Percentiles rank a stretch among this genome's conserved stretches.
phyloP scores from a whole-genome alignment of 805 yeast species.

The Yarrowia deformans region DNA sequence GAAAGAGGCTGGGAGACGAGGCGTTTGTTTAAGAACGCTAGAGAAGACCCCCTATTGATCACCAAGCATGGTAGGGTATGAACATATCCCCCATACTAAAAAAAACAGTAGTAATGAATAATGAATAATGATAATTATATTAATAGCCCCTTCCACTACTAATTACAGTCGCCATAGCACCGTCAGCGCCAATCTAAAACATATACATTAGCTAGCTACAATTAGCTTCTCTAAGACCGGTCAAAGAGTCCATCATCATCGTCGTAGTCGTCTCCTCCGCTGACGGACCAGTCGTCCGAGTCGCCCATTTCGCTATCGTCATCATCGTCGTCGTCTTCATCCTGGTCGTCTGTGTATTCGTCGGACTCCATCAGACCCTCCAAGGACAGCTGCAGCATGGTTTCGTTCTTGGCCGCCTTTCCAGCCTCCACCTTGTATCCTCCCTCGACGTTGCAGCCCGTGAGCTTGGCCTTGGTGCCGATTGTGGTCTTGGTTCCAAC shows the following conservation, averaged over 20 bases:
- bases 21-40: slow-evolving; percentile 7
- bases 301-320: slow-evolving; percentile 44
- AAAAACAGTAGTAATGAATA: neutral
- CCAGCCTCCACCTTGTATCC: slow-evolving; percentile 70
- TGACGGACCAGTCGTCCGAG: slow-evolving; percentile 45
- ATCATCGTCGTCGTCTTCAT: slow-evolving; percentile 41
- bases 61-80: no score
- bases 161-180: no score
- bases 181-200: no score
- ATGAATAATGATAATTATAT: neutral
- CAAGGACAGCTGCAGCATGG: slow-evolving; percentile 52
- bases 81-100: no score
- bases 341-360: slow-evolving; percentile 43
- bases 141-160: no score
- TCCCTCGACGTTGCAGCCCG: slow-evolving; percentile 87
- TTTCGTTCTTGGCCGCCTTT: slow-evolving; percentile 49
- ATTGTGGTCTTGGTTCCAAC: slow-evolving; percentile 75
- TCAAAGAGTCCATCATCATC: slow-evolving; percentile 69
- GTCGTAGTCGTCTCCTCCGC: slow-evolving; percentile 50
- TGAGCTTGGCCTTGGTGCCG: slow-evolving; percentile 67
- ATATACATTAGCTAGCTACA: neutral
- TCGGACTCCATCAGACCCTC: slow-evolving; percentile 48
- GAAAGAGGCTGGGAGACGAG: slow-evolving; percentile 14
- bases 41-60: no score
- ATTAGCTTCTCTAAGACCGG: slow-evolving; percentile 45